Percentiles rank a stretch among this genome's conserved stretches.
Conservation (phyloP, 2,329 filamentous ascomycete genomes). For the Botryotinia calthae region DNA sequence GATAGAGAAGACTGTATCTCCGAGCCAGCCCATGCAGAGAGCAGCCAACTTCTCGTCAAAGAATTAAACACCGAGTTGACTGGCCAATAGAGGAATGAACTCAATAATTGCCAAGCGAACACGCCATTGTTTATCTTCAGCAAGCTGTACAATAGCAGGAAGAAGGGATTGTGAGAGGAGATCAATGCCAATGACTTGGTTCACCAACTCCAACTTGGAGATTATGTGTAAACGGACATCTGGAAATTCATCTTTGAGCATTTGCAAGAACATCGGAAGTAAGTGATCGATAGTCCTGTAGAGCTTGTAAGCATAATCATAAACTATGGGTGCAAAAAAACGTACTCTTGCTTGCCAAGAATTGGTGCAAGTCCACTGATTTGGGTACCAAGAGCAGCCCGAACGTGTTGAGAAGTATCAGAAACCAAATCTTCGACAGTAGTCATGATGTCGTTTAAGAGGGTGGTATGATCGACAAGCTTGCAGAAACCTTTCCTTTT, state of each 20-base stretch:
- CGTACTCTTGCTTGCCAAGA: conserved; percentile 94
- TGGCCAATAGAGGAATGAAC: conserved; percentile 94
- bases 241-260: conserved; percentile 99
- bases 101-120: conserved; percentile 98
- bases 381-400: conserved; percentile 90
- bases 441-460: conserved; percentile 95
- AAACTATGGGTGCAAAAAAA: conserved; percentile 24
- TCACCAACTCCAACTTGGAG: conserved; percentile 97
- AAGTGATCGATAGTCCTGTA: conserved; percentile 89
- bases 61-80: conserved; percentile 93
- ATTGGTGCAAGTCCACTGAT: conserved; percentile 97
- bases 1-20: conserved; percentile 98
- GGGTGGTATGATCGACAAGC: conserved; percentile 79
- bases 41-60: conserved; percentile 96
- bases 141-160: conserved; percentile 93
- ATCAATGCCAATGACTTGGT: conserved; percentile 98
- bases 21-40: conserved; percentile 97
- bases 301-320: conserved; percentile 27
- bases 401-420: conserved; percentile 94
- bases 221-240: conserved; percentile 98
- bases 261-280: conserved; percentile 97
- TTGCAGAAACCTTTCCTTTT: conserved; percentile 73
- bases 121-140: conserved; percentile 99
- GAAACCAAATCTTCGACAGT: conserved; percentile 95
- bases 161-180: conserved; percentile 93